Base-by-base conservation (phyloP, 2,329 filamentous ascomycete genomes). In the Penicillium psychrosexuale region DNA sequence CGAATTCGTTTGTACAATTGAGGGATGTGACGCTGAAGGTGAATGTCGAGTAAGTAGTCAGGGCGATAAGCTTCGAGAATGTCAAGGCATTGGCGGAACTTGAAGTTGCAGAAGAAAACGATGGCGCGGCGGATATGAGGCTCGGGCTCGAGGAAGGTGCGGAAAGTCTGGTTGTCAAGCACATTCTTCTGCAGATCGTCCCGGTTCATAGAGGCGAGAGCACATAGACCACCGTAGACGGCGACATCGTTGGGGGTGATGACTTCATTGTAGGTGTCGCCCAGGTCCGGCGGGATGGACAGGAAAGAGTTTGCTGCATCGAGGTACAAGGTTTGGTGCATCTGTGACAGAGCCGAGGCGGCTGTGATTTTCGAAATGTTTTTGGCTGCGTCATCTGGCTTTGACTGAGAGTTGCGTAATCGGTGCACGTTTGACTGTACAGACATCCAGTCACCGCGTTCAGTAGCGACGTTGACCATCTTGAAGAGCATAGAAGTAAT, bases 51-150 rank as follows among this genome's bases (percentile, higher is more conserved):
- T n/a, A 92, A 80, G 70, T 94, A 97, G 72, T 99, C 94, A 34
- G 85, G 77, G 47, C 86, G 86, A 72, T 94, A 93, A 5, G 85
- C 82, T 66, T 94, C 89, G 0, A 99, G 82, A 34, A 93, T 90
- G 44, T 85, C 82, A 42, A 99, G 79, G 71, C 93, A 97, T 40
- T 84, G 83, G 9, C 89, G 88, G 73, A 97, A 99, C 65, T 95
- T 90, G 57, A 90, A 91, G 63, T 89, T 91, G 64, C 93, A 90
- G 76, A 97, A 99, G 69, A 90, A 87, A 8, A 84, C 84, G 64
- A 99, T 89, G 12, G 94, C 93, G 55, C 92, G 92, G 60, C 94
- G 89, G 59, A 99, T 89, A 67, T 97, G 93, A 3, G 93, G 91
- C 73, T 97, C 94, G 0, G 95, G 82, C 71, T 97, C 94, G 13